A percentile compares a stretch with the other conserved stretches of the same genome.
Conservation (phyloP, 768 basidiomycete species). For the Kwoniella mangroviensis region DNA sequence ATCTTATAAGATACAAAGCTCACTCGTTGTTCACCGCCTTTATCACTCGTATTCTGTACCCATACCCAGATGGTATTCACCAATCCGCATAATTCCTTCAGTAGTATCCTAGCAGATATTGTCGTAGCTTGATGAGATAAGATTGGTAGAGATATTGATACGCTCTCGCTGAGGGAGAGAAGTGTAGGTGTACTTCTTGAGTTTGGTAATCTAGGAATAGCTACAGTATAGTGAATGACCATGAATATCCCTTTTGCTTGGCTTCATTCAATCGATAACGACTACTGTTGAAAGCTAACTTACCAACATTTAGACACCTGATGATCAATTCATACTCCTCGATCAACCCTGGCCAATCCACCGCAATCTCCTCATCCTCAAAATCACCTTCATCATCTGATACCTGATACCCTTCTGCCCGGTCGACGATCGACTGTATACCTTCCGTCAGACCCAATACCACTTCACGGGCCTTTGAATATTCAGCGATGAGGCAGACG, state of each 20-base stretch:
- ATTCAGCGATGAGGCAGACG: background rate
- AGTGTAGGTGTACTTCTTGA: conserved; percentile 39
- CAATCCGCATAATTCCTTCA: conserved; percentile 8
- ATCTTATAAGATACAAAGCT: background rate
- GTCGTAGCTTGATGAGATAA: conserved; percentile 23
- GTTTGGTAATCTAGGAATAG: conserved; percentile 21
- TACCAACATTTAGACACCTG: conserved; percentile 7
- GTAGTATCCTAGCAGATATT: conserved; percentile 8
- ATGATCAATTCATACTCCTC: conserved; percentile 12
- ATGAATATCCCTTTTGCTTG: conserved; percentile 1
- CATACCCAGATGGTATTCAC: conserved; percentile 17
- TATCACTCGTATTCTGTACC: conserved; percentile 22
- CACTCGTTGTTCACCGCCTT: conserved; percentile 32
- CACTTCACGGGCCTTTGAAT: conserved; percentile 28
- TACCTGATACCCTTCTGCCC: conserved; percentile 29
- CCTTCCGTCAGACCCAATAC: conserved; percentile 35
- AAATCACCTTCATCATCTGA: conserved; percentile 34
- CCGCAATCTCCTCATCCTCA: conserved; percentile 9
- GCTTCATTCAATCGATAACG: background rate
- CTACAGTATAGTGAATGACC: background rate
- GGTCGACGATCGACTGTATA: conserved; percentile 29
- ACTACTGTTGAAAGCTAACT: conserved; percentile 3
- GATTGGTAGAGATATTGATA: conserved; percentile 18
- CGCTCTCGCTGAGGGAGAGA: conserved; percentile 22
- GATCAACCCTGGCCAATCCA: conserved; percentile 12